Base-by-base conservation (phyloP, 768 basidiomycete genomes). In the Hemileccinum impolitum region DNA sequence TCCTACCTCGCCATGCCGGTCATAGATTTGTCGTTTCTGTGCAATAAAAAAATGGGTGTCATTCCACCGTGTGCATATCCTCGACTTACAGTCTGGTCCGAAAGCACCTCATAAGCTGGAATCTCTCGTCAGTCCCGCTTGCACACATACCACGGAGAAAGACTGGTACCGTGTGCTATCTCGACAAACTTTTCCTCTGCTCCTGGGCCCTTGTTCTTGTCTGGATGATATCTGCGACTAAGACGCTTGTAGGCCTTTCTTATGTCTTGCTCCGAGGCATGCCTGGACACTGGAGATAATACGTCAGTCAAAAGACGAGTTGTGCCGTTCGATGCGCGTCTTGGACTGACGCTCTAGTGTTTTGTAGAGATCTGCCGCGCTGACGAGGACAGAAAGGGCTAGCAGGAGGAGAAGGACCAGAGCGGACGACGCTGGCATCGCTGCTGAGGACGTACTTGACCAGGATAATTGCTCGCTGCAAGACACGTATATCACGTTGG, bases 11-110 rank as follows among this genome's bases (percentile, higher is more conserved):
- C 95, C 95, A 71, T 94, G 85, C 50, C 85, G 79, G 67, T 98
- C 96, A 68, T 97, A 99, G 54, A 95, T 90, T 72, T 82, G 78
- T 26, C 90, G 85, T 86, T 93, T 95, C 88, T 94, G 63, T 3
- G 51, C 14, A 14, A 41, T 19, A 23, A 32, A 32, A 53, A 47
- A 51, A 37, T 55, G 10, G 35, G 50, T 3, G 9, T 31, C 18
- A 23, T 13, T 25, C 28, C 36, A 21, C 11, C 28, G 2, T 10
- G 37, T 9, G n/a, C 15, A 45, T 15, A 30, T 12, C 17, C 34
- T 44, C 2, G 23, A 58, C 82, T 58, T 55, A 93, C 91, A 55
- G 82, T 81, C 2, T 79, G 45, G 63, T 97, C 93, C 7, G 93
- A 94, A 25, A 99, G 76, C n/a, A 95, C 81, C 68, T 98, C 94